Evolutionary conservation across 164 flowering plant species (phyloP).

Genomic region (Brasenia schreberi): DNA sequence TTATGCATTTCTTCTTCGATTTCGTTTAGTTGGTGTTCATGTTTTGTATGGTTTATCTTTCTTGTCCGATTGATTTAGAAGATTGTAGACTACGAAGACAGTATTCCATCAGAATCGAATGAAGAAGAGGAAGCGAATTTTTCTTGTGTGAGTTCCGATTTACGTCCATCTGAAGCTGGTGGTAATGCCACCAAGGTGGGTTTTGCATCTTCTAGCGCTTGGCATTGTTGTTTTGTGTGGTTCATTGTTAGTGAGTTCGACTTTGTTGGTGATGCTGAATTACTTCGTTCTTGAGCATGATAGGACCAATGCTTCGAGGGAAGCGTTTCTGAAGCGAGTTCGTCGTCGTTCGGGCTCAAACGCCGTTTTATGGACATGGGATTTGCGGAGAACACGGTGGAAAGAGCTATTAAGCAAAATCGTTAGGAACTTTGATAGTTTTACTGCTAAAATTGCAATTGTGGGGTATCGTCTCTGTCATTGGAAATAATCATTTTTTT

Average conservation of each 20-base stretch:
- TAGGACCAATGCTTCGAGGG: neutral
- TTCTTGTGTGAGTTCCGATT: neutral
- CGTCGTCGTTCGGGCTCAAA: neutral
- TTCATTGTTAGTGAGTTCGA: neutral
- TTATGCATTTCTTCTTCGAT: neutral
- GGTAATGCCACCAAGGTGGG: neutral
- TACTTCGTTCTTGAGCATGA: neutral
- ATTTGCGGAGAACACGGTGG: constrained; percentile 40
- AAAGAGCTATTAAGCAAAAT: constrained; percentile 50
- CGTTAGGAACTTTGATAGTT: constrained; percentile 24
- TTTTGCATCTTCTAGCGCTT: neutral
- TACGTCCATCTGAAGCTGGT: neutral
- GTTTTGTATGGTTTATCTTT: neutral
- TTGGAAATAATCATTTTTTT: neutral
- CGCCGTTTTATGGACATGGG: constrained; percentile 67
- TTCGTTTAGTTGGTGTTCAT: neutral
- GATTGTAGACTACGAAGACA: neutral
- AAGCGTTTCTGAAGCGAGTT: neutral
- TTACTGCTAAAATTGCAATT: constrained; percentile 1
- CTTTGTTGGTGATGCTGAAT: neutral
- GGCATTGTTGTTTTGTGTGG: neutral
- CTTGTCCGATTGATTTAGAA: neutral
- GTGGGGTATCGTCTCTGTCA: neutral
- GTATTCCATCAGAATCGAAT: neutral
- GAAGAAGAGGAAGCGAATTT: neutral